Base-by-base conservation (phyloP, 768 basidiomycete species). In the Butyriboletus loyo region DNA sequence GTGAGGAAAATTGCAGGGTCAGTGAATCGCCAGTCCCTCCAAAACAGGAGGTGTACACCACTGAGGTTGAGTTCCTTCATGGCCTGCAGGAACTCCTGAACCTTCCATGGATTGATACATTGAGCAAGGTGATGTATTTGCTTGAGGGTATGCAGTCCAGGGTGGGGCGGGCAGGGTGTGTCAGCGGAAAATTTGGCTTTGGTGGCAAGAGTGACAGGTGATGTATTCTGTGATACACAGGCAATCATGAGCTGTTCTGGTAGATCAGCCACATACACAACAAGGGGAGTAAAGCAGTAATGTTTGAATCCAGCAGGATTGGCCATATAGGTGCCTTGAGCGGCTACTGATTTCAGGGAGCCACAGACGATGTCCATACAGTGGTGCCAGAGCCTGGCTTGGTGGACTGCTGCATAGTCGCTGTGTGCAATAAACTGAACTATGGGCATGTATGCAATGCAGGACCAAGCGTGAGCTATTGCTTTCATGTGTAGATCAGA, bases 21-120 rank as follows among this genome's bases (percentile, higher is more conserved):
- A 9, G 30, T 7, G 17, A 70, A 56, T 2, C 56, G 39, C 68
- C 69, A 77, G 49, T 76, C 62, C 7, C 64, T 46, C 72, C 72
- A 77, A 50, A 77, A 75, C 1, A 68, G 75, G 0, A 47, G 50
- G 11, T 57, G 52, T 0, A 63, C 41, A 0, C 61, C 62, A 21
- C 24, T 52, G 17, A 63, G 54, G 3, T 38, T 0, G 0, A 54
- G 2, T 1, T n/a, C 36, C 15, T 63, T 64, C 0, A 67, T 57
- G 4, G 49, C 55, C 13, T 60, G 54, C 17, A 58, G 43, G 57
- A 70, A 73, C 2, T 52, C 42, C 4, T 54, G 32, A 7, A 73
- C 61, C n/a, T n/a, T n/a, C n/a, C 61, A 62, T 6, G 66, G 67
- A 45, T 69, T 41, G 1, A 57, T 46, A 1, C 1, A 2, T 8